Evolutionary conservation across 768 basidiomycete genomes (phyloP), one percentile per base, ranked within the genome.

Genomic region (Mycena floridula): DNA sequence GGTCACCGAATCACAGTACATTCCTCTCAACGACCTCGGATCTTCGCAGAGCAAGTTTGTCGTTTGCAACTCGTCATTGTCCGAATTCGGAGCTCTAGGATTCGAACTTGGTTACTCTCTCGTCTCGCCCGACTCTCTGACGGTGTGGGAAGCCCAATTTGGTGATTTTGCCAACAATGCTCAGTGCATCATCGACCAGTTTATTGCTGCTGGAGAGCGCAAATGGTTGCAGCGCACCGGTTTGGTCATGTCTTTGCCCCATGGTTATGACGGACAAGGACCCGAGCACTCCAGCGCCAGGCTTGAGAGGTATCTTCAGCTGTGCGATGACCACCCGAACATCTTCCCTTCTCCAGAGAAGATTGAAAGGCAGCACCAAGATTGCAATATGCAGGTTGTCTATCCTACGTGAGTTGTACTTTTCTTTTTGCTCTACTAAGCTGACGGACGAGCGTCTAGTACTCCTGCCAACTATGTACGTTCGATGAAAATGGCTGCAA

Each of bases 41-140:
- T 76, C 80, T 12, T 82, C 76, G 53, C 95, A 99, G 63, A 90
- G 91, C n/a, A 77, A 74, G 25, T 97, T 99, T 68, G 87, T 91
- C 49, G 75, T 98, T 50, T 94, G 89, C 72, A 99, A 98, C 74
- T 98, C 96, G 7, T 91, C 90, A 5, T 74, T 99, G 16, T 97
- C 95, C 35, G 96, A 99, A 64, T 99, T 70, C 59, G 96, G 95
- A 50, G 72, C 83, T 3, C 87, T 99, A 47, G 95, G 95, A 30
- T 99, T 98, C 64, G 95, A 99, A 64, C 82, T 99, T 24, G 95
- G 95, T 7, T 99, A 99, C 66, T 99, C 96, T 5, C 83, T 98
- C 51, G 96, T 98, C 43, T 95, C 92, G 12, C 96, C 95, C 16
- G 82, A 91, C 58, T 73, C 82, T 22, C 74, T 99, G 51, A 91